phyloP scores from a whole-genome alignment of 441 rosid genomes.

The Manihot esculenta region DNA sequence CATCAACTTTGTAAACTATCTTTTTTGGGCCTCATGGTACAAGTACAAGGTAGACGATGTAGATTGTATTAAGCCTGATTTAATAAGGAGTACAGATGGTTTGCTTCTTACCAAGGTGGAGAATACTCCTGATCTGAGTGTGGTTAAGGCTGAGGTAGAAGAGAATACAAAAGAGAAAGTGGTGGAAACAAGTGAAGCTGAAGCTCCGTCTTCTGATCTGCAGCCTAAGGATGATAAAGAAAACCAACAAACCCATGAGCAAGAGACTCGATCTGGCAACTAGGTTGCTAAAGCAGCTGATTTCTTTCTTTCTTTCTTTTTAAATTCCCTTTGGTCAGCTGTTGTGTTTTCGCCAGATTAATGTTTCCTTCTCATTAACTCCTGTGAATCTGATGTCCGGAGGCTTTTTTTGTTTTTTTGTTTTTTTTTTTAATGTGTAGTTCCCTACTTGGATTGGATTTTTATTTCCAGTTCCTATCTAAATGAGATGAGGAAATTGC shows the following conservation, averaged over 20 bases:
- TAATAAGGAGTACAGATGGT: neutral
- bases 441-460: no score
- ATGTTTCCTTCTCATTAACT: neutral
- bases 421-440: no score
- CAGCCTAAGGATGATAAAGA: neutral
- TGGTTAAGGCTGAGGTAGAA: neutral
- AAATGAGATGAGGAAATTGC: no score
- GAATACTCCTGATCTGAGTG: neutral
- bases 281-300: neutral
- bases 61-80: neutral
- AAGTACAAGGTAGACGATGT: constrained; percentile 39
- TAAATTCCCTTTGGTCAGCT: no score
- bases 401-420: no score
- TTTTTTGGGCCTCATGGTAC: constrained; percentile 53
- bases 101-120: constrained; percentile 7
- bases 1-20: constrained; percentile 40
- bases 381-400: neutral
- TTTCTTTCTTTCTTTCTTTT: no score
- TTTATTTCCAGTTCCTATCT: no score
- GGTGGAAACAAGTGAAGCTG: neutral
- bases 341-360: neutral
- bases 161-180: neutral
- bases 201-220: no score
- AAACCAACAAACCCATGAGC: neutral
- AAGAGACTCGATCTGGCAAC: neutral